Conservation (phyloP, 1,139 yeast genomes). For the Schizosaccharomyces versatilis region DNA sequence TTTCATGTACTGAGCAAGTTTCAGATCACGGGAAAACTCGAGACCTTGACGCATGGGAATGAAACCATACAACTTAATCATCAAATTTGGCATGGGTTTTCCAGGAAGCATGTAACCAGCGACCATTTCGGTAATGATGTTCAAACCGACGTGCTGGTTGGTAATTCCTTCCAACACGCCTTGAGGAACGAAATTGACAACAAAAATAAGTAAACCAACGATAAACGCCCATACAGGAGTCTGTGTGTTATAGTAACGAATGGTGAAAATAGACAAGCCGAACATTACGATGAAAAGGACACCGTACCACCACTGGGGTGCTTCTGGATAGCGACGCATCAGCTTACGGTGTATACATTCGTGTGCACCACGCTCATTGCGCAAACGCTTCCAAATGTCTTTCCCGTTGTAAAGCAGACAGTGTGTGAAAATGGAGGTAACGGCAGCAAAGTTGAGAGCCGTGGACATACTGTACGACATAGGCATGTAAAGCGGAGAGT, state of each 20-base stretch:
- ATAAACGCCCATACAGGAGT: conserved; percentile 17
- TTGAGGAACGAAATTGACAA: conserved; percentile 11
- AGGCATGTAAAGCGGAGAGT: conserved; percentile 41
- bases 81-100: conserved; percentile 36
- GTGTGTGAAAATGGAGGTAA: conserved; percentile 33
- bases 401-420: conserved; percentile 34
- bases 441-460: conserved; percentile 42
- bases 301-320: conserved; percentile 37
- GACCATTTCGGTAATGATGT: conserved; percentile 39
- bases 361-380: conserved; percentile 23
- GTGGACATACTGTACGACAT: conserved; percentile 39
- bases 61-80: conserved; percentile 39
- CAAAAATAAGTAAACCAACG: conserved; percentile 27
- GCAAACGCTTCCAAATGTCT: conserved; percentile 28
- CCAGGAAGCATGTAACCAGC: conserved; percentile 46
- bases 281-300: conserved; percentile 28
- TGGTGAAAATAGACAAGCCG: conserved; percentile 29
- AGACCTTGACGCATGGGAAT: conserved; percentile 38
- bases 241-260: conserved; percentile 25
- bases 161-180: conserved; percentile 12
- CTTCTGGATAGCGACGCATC: conserved; percentile 36
- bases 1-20: conserved; percentile 41
- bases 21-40: conserved; percentile 34
- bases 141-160: conserved; percentile 29
- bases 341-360: conserved; percentile 44